Evolutionary conservation across 2,329 filamentous ascomycete genomes (phyloP), one percentile per base, ranked within the genome.

Genomic region (Neonectria magnoliae): DNA sequence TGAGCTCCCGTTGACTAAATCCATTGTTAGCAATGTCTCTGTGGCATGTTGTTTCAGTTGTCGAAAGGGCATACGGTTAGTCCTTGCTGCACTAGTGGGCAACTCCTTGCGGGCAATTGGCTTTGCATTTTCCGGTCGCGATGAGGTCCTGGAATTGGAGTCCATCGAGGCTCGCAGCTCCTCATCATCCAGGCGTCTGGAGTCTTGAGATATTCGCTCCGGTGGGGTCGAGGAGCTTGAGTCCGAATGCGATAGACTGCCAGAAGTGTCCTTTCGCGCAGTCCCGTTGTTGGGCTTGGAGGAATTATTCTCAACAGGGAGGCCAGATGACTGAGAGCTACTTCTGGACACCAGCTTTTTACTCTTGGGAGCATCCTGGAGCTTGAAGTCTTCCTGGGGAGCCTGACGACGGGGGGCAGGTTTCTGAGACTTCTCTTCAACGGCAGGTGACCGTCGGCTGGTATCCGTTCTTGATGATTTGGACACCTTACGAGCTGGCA

Each of bases 311-410:
- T 78, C 84, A 42, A 80, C 74, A 5, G 79, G 75, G 20, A 76
- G 71, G 56, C 76, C 78, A 1, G 83, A 76, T 10, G 79, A 81
- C 60, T 83, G 81, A 1, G 84, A 83, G 68, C 81, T 81, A 68
- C 78, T 81, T 59, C 83, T 80, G 4, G 81, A 77, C 16, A 78
- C 71, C 33, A 79, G 66, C 72, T 83, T 85, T 72, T 86, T 87
- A 73, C 84, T 87, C 78, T 90, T 91, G 0, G 93, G 93, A 1
- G 91, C 92, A 53, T 97, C 93, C 74, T 95, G 93, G 47, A 96
- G 80, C 78, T 91, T 93, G 79, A 94, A 94, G 29, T 89, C 88
- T 13, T 92, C 90, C 16, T 69, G 73, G 3, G 77, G 82, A 18
- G 72, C 59, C 20, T 69, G 73, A 36, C 78, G 77, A 66, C 79